Percentiles rank a stretch among this genome's conserved stretches.
phyloP scores from a whole-genome alignment of 2,329 filamentous ascomycete species.

The Hymenoscyphus albidus region DNA sequence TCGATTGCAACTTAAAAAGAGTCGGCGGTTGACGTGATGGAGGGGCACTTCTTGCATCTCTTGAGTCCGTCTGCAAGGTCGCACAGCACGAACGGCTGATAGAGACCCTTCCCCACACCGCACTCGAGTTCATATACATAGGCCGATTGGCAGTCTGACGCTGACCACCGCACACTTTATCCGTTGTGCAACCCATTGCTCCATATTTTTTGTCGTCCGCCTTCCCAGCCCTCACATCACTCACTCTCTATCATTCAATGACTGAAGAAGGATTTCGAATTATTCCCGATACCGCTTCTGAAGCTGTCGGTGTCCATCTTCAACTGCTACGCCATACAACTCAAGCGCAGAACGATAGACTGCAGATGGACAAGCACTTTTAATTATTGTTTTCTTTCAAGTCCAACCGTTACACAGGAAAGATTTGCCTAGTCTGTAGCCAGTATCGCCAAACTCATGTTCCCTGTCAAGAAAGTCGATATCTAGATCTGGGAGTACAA shows the following conservation, averaged over 20 bases:
- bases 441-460: not conserved
- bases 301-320: constrained; percentile 1
- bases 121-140: constrained; percentile 20
- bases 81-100: constrained; percentile 17
- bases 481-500: constrained; percentile 1
- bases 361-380: constrained; percentile 15
- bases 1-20: constrained; percentile 28
- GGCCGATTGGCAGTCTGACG: constrained; percentile 16
- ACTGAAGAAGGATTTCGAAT: constrained; percentile 38
- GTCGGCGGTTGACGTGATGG: constrained; percentile 33
- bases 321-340: not conserved
- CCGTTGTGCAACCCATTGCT: constrained; percentile 19
- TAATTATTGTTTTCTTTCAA: not conserved
- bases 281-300: constrained; percentile 30
- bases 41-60: constrained; percentile 31
- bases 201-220: constrained; percentile 17
- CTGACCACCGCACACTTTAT: constrained; percentile 25
- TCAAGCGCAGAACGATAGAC: not conserved
- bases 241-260: constrained; percentile 31
- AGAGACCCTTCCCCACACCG: constrained; percentile 24
- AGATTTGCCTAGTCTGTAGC: not conserved
- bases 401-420: not conserved
- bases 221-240: constrained; percentile 19
- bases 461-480: not conserved
- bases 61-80: constrained; percentile 20